A percentile compares a stretch with the other conserved stretches of the same genome.
phyloP scores from a whole-genome alignment of 176 grass and related monocot species.

The Sorghum bicolor region Sorghum_bicolor_NCBIv3 NC_012871.2:76845501-76846000 shows the following conservation, averaged over 20 bases:
- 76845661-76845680: conserved; percentile 50
- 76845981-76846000: conserved; percentile 66
- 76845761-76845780: conserved; percentile 98
- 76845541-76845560: conserved; percentile 19
- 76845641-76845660: conserved; percentile 59
- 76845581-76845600: neutral
- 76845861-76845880: neutral
- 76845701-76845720: conserved; percentile 12
- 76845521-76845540: conserved; percentile 60
- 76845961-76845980: conserved; percentile 72
- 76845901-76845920: conserved; percentile 77
- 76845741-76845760: conserved; percentile 77
- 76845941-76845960: conserved; percentile 74
- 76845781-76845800: conserved; percentile 87
- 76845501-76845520: conserved; percentile 81
- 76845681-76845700: neutral
- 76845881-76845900: neutral
- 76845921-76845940: conserved; percentile 58
- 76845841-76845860: conserved; percentile 19
- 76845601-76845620: conserved; percentile 65
- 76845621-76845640: conserved; percentile 78
- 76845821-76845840: conserved; percentile 22
- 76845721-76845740: conserved; percentile 3
- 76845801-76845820: conserved; percentile 77
- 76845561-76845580: neutral